These are phyloP conservation scores for Penicillium thymicola DNA, from an alignment of 2,329 filamentous ascomycete species.

Conservation along the genomic window DNA sequence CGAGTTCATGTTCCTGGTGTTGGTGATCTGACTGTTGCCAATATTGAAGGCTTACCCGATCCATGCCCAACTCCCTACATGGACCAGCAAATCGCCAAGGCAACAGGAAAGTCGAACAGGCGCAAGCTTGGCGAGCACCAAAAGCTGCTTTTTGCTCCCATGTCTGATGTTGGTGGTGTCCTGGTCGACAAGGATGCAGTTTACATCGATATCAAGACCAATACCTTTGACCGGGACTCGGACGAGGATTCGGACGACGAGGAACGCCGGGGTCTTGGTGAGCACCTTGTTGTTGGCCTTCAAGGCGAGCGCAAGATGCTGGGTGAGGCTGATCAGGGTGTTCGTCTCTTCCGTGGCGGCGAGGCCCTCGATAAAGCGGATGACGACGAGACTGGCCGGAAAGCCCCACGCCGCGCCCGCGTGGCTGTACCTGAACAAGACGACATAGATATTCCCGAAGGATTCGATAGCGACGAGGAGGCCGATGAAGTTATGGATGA, in stretches of 20 bases:
- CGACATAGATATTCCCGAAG: slow-evolving; percentile 58
- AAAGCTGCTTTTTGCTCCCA: slow-evolving; percentile 91
- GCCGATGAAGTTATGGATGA: slow-evolving; percentile 52
- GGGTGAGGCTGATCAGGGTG: slow-evolving; percentile 75
- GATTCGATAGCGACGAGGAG: slow-evolving; percentile 52
- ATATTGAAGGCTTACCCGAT: slow-evolving; percentile 84
- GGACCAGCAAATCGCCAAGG: slow-evolving; percentile 81
- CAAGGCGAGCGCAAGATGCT: slow-evolving; percentile 79
- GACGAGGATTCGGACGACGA: slow-evolving; percentile 60
- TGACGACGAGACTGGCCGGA: slow-evolving; percentile 57
- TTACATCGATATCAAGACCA: slow-evolving; percentile 72
- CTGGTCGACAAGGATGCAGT: slow-evolving; percentile 97
- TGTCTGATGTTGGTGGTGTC: slow-evolving; percentile 95
- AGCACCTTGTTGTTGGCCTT: slow-evolving; percentile 87
- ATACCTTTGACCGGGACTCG: slow-evolving; percentile 66
- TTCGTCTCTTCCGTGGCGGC: slow-evolving; percentile 81
- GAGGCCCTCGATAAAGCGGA: slow-evolving; percentile 58
- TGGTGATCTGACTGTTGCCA: slow-evolving; percentile 79
- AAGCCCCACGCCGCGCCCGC: slow-evolving; percentile 51
- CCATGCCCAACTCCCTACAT: slow-evolving; percentile 92
- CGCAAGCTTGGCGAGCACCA: slow-evolving; percentile 91
- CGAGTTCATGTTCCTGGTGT: slow-evolving; percentile 89
- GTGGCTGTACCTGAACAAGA: slow-evolving; percentile 49
- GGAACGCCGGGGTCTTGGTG: slow-evolving; percentile 78
- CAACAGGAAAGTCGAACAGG: slow-evolving; percentile 74